These are phyloP conservation scores for Asterochloris erici DNA, from an alignment of 139 green algal genomes.

Conservation along the genomic window DNA sequence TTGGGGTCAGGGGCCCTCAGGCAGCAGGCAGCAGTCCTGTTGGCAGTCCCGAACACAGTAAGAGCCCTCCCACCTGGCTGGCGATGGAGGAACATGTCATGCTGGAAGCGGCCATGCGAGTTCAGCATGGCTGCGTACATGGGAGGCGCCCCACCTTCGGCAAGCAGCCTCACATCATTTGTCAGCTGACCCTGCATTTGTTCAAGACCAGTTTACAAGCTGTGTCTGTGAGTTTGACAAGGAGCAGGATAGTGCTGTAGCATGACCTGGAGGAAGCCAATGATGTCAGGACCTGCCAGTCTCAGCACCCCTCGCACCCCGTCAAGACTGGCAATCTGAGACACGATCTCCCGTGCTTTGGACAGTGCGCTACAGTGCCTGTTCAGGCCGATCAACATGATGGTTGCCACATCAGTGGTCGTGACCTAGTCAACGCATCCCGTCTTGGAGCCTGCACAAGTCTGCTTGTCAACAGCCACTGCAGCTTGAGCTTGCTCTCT, in stretches of 20 bases:
- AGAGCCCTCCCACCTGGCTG: conserved; percentile 27
- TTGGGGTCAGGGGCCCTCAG: not conserved
- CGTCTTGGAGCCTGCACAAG: too few species aligned
- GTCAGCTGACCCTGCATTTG: conserved; percentile 59
- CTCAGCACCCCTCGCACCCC: conserved; percentile 4
- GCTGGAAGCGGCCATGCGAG: conserved; percentile 68
- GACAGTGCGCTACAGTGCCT: not conserved
- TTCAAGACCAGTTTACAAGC: not conserved
- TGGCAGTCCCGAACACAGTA: not conserved
- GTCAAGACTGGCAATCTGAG: not conserved
- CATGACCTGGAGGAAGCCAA: conserved; percentile 2
- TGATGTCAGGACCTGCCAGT: not conserved
- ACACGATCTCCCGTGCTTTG: not conserved
- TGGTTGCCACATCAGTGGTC: too few species aligned
- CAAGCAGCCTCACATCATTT: conserved; percentile 54
- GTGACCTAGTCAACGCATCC: too few species aligned
- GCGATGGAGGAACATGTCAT: conserved; percentile 66
- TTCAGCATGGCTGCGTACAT: conserved; percentile 70
- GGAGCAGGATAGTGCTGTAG: not conserved
- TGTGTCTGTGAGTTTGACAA: not conserved
- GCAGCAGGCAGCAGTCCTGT: conserved; percentile 1
- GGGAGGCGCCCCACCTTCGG: conserved; percentile 13
- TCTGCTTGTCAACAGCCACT: too few species aligned
- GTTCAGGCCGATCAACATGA: not conserved
- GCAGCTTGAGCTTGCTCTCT: too few species aligned